These are phyloP conservation scores for Melampsora americana DNA, from an alignment of 1,284 basidiomycete genomes.

Conservation along the genomic window DNA sequence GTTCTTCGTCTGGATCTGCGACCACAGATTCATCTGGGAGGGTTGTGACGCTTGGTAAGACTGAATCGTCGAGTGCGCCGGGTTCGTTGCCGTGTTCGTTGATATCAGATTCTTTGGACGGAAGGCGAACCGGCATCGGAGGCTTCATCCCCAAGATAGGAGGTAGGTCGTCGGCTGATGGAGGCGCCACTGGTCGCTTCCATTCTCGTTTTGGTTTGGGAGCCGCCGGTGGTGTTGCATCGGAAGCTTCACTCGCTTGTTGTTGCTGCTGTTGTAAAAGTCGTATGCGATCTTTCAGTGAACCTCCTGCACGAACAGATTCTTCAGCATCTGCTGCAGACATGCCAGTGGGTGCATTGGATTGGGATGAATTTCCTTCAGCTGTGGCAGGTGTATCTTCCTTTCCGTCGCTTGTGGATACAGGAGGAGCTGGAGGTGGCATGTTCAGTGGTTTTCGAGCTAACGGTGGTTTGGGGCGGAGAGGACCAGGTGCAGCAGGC, in stretches of 20 bases:
- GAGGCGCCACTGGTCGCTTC: constrained; percentile 31
- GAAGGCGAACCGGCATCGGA: background rate
- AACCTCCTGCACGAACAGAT: constrained; percentile 40
- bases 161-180: constrained; percentile 13
- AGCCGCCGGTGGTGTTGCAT: constrained; percentile 5
- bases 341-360: constrained; percentile 30
- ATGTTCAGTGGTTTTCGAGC: constrained; percentile 39
- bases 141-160: constrained; percentile 10
- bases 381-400: constrained; percentile 4
- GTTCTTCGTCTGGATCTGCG: constrained; percentile 15
- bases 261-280: constrained; percentile 41
- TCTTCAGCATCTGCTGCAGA: constrained; percentile 44
- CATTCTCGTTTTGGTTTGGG: constrained; percentile 44
- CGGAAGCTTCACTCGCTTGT: constrained; percentile 18
- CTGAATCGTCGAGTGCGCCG: background rate
- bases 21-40: constrained; percentile 3
- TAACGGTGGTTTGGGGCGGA: constrained; percentile 35
- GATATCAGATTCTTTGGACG: background rate
- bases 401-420: constrained; percentile 1
- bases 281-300: constrained; percentile 42
- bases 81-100: constrained; percentile 13
- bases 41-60: background rate
- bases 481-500: constrained; percentile 5
- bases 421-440: constrained; percentile 30
- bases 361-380: background rate